phyloP scores from a whole-genome alignment of 208 protist genomes.

The Angomonas desouzai region DNA sequence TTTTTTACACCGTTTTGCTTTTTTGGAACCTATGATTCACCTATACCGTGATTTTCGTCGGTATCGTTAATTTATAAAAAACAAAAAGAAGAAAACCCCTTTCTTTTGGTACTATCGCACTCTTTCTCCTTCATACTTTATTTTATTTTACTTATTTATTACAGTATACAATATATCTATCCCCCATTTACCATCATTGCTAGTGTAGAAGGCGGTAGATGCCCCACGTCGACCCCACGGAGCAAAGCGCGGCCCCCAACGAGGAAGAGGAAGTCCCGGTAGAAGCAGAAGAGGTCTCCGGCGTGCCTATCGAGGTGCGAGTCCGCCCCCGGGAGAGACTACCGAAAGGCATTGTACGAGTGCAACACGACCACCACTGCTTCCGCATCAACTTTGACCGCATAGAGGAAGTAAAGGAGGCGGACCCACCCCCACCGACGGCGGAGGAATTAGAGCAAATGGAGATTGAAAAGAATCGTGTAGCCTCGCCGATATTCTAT shows the following conservation, averaged over 20 bases:
- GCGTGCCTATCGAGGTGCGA: conserved; percentile 28
- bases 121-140: too few species aligned
- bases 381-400: conserved; percentile 19
- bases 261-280: too few species aligned
- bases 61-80: too few species aligned
- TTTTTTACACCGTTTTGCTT: too few species aligned
- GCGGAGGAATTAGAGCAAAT: conserved; percentile 17
- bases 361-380: conserved; percentile 18
- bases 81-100: too few species aligned
- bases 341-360: conserved; percentile 14
- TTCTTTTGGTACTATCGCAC: too few species aligned
- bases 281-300: not conserved
- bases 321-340: conserved; percentile 21
- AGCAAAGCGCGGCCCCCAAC: too few species aligned
- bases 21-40: too few species aligned
- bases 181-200: not conserved
- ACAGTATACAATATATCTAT: too few species aligned
- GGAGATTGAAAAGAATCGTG: conserved; percentile 17
- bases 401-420: conserved; percentile 19
- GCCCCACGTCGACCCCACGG: too few species aligned
- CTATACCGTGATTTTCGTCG: too few species aligned
- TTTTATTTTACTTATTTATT: too few species aligned
- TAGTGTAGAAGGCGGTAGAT: not conserved
- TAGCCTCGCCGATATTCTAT: conserved; percentile 28
- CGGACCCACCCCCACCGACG: conserved; percentile 27